phyloP scores from a whole-genome alignment of 2,329 filamentous ascomycete species.

The Colletotrichum liriopes region DNA sequence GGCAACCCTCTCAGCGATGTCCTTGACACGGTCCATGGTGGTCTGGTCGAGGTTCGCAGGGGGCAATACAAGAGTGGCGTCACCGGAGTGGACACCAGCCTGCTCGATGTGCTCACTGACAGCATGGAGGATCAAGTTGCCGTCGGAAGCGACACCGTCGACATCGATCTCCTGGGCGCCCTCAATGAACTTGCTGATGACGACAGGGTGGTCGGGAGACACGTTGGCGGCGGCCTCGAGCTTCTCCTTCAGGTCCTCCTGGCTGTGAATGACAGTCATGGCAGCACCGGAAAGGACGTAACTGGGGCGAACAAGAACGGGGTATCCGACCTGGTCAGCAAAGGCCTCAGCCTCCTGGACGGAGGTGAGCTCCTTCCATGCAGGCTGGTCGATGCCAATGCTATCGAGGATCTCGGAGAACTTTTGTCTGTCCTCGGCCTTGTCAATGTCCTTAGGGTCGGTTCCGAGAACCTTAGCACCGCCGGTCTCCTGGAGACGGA shows the following conservation, averaged over 20 bases:
- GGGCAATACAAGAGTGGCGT: conserved; percentile 94
- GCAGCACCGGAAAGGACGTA: conserved; percentile 98
- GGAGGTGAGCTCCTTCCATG: conserved; percentile 97
- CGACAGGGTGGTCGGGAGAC: conserved; percentile 96
- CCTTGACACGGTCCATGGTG: conserved; percentile 90
- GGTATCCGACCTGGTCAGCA: conserved; percentile 88
- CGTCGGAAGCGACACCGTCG: conserved; percentile 89
- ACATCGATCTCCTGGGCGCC: conserved; percentile 97
- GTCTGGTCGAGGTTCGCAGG: conserved; percentile 83
- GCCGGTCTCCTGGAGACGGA: conserved; percentile 92
- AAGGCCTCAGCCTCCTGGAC: conserved; percentile 91
- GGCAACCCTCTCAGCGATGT: conserved; percentile 95
- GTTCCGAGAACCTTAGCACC: conserved; percentile 94
- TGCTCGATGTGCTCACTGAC: conserved; percentile 97
- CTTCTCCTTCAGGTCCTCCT: conserved; percentile 94
- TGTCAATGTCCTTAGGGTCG: conserved; percentile 94
- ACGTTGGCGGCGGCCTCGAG: conserved; percentile 91
- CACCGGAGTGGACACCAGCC: conserved; percentile 97
- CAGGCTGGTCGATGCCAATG: conserved; percentile 96
- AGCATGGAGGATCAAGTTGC: conserved; percentile 90
- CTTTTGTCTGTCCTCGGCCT: conserved; percentile 97
- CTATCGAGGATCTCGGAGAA: conserved; percentile 98
- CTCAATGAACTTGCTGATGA: conserved; percentile 99
- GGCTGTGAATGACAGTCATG: conserved; percentile 95
- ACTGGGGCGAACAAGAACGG: conserved; percentile 92